Base-by-base conservation (phyloP, 306 rosid genomes). In the Erythrophleum fordii region DNA sequence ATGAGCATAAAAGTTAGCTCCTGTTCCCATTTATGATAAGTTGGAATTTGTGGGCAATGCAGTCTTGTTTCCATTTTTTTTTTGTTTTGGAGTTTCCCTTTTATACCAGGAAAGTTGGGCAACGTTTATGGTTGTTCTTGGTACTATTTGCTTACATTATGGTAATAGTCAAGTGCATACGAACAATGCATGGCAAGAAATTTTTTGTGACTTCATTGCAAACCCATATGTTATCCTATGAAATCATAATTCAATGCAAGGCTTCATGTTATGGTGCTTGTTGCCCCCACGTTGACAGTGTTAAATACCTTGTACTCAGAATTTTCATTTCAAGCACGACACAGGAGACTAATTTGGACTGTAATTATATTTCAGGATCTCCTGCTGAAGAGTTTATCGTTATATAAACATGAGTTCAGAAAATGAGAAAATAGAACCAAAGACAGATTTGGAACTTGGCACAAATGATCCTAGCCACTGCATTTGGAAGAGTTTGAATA, bases 391-490 rank as follows among this genome's bases (percentile, higher is more conserved):
- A 79, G 69, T 85, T 73, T 8, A 20, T 74, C 51, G 26, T 26
- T 26, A 23, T 41, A 51, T 5, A 69, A 89, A 79, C 86, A 90
- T 90, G 97, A 90, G 79, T 83, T 82, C 51, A 60, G 86, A 85
- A 39, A 76, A 75, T 72, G 86, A 86, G 79, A 84, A 80, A 81
- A 46, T 55, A 81, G 91, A 93, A 59, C 84, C 93, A 7, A 86
- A 76, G 75, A 80, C 77, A 28, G 93, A 88, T 85, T 77, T 89
- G 74, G 92, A 85, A 73, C 92, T 87, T 48, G 74, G 70, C 60
- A 61, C 81, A 81, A 82, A 86, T 55, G 77, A 86, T 81, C 82
- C 89, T 31, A 81, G 80, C 65, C 84, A 80, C 8, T 72, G 71
- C 81, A 64, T 53, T 74, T 72, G 84, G 86, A 72, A 84, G 72